These are phyloP conservation scores for Vigna radiata DNA, from an alignment of 306 rosid species.

Conservation along the genomic window DNA sequence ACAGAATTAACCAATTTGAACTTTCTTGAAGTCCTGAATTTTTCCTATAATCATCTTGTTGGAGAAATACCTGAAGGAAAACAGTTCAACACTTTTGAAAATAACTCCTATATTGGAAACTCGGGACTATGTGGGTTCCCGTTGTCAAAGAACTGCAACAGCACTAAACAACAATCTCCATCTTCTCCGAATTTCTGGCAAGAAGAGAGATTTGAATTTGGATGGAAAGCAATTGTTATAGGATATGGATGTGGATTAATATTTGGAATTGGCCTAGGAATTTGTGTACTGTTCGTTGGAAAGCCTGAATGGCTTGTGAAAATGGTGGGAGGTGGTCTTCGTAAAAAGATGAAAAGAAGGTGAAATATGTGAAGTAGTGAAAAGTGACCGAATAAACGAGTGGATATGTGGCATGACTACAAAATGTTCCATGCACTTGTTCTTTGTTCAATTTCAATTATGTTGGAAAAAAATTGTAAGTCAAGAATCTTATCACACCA, in stretches of 20 bases:
- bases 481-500: no score
- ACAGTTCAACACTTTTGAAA: conserved; percentile 30
- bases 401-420: no score
- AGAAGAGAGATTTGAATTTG: conserved; percentile 33
- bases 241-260: conserved; percentile 55
- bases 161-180: not conserved
- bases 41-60: conserved; percentile 41
- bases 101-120: conserved; percentile 47
- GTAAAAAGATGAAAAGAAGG: no score
- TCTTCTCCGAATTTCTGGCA: no score
- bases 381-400: no score
- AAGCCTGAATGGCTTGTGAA: conserved; percentile 26
- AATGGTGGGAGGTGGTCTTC: not conserved
- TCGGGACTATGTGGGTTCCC: no score
- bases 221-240: conserved; percentile 42
- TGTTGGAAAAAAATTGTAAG: no score
- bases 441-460: no score
- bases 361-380: no score
- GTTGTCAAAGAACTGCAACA: no score
- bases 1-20: not conserved
- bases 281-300: conserved; percentile 8
- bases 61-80: conserved; percentile 42
- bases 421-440: no score
- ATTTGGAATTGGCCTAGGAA: conserved; percentile 39
- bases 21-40: conserved; percentile 26